phyloP scores from a whole-genome alignment of 2,329 filamentous ascomycete genomes.

The Beauveria sp. region DNA sequence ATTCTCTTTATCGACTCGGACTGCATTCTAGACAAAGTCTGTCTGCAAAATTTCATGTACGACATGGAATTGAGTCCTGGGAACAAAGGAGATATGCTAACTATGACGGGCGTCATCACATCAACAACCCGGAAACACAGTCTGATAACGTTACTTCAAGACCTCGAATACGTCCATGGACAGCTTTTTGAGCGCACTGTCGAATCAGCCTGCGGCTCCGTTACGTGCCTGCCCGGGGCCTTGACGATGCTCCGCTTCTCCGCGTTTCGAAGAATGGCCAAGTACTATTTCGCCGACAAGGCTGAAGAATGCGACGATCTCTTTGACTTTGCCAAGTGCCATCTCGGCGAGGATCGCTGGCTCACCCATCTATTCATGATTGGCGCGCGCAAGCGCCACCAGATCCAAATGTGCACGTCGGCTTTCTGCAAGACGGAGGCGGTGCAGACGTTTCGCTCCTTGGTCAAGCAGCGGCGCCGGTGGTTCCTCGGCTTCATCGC shows the following conservation, averaged over 20 bases:
- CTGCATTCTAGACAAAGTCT: slow-evolving; percentile 85
- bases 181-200: slow-evolving; percentile 94
- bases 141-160: slow-evolving; percentile 85
- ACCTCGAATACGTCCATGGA: slow-evolving; percentile 97
- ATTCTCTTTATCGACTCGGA: slow-evolving; percentile 94
- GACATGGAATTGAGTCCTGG: slow-evolving; percentile 97
- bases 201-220: slow-evolving; percentile 86
- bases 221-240: slow-evolving; percentile 93
- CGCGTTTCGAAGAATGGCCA: slow-evolving; percentile 92
- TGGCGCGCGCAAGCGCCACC: slow-evolving; percentile 82
- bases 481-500: slow-evolving; percentile 98
- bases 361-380: slow-evolving; percentile 99
- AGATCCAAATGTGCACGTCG: slow-evolving; percentile 95
- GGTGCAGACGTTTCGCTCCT: slow-evolving; percentile 75
- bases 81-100: slow-evolving; percentile 85
- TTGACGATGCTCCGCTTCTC: slow-evolving; percentile 93
- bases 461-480: slow-evolving; percentile 87
- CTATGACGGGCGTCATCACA: slow-evolving; percentile 96
- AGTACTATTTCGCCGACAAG: slow-evolving; percentile 97
- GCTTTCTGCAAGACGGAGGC: slow-evolving; percentile 98
- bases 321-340: slow-evolving; percentile 94
- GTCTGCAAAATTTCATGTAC: slow-evolving; percentile 95
- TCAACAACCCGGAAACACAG: slow-evolving; percentile 84
- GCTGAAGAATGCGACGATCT: slow-evolving; percentile 91
- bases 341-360: slow-evolving; percentile 93